phyloP scores from a whole-genome alignment of 2,329 filamentous ascomycete species.

The Alternaria sp. region DNA sequence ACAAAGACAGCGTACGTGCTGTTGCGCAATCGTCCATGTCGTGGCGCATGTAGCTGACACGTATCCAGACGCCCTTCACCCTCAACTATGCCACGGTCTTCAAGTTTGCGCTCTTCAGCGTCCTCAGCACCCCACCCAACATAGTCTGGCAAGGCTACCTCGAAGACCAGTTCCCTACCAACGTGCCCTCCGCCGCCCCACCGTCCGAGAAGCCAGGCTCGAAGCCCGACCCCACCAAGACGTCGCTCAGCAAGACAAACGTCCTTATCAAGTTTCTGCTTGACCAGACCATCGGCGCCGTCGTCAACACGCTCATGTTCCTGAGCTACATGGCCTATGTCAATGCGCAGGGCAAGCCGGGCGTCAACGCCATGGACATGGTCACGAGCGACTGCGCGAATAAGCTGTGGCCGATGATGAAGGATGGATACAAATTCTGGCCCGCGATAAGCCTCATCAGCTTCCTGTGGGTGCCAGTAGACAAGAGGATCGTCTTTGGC shows the following conservation, averaged over 20 bases:
- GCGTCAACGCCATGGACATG: constrained; percentile 42
- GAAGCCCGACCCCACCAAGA: constrained; percentile 35
- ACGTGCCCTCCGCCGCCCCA: constrained; percentile 41
- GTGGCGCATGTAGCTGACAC: constrained; percentile 9
- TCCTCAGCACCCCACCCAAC: constrained; percentile 80
- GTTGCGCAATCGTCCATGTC: not conserved
- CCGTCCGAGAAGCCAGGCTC: constrained; percentile 36
- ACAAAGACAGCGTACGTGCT: constrained; percentile 62
- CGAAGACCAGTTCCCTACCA: constrained; percentile 74
- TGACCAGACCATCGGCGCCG: constrained; percentile 72
- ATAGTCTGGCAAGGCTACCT: constrained; percentile 84
- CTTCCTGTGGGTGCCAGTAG: constrained; percentile 74
- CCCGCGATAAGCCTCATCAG: constrained; percentile 72
- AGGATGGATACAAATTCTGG: constrained; percentile 75
- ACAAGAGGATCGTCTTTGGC: constrained; percentile 73
- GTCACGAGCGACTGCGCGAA: constrained; percentile 37
- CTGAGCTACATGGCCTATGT: constrained; percentile 63
- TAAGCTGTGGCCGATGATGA: constrained; percentile 63
- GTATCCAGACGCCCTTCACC: constrained; percentile 60
- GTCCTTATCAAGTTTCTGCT: constrained; percentile 70
- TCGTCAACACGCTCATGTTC: constrained; percentile 70
- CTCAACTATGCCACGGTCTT: constrained; percentile 73
- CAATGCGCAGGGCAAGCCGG: constrained; percentile 36
- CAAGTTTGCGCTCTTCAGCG: constrained; percentile 77
- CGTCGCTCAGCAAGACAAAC: constrained; percentile 63